phyloP scores from a whole-genome alignment of 2,329 filamentous ascomycete species.

The Botryosphaeria agaves region DNA sequence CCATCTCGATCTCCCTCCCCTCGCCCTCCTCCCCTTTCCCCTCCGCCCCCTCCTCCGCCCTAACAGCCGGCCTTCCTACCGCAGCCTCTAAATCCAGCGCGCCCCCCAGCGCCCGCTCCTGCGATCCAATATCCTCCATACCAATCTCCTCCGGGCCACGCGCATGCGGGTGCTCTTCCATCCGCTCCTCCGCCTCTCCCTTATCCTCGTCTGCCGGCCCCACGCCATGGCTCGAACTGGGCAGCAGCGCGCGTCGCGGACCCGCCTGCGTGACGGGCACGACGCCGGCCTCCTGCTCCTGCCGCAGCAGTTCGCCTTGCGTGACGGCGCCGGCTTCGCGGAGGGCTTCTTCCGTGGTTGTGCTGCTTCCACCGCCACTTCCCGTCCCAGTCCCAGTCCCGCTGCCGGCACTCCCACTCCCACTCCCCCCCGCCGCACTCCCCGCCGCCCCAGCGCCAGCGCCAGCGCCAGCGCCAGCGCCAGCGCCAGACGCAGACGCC shows the following conservation, averaged over 20 bases:
- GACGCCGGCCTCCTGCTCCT: conserved; percentile 69
- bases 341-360: conserved; percentile 4
- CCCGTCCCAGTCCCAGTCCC: conserved; percentile 13
- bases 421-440: conserved; percentile 15
- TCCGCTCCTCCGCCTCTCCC: conserved; percentile 19
- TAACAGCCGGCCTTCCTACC: conserved; percentile 12
- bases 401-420: conserved; percentile 1
- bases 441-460: conserved; percentile 14
- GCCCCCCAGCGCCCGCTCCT: conserved; percentile 23
- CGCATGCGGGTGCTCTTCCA: conserved; percentile 54
- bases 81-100: conserved; percentile 23
- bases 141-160: conserved; percentile 74
- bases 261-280: conserved; percentile 46
- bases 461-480: conserved; percentile 1
- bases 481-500: conserved; percentile 2
- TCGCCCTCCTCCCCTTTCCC: neutral
- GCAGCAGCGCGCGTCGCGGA: conserved; percentile 12
- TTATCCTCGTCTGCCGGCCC: conserved; percentile 12
- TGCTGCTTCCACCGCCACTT: too few relatives aligned
- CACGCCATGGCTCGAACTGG: conserved; percentile 9
- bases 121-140: conserved; percentile 71
- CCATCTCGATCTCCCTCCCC: neutral
- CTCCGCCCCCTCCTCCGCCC: neutral
- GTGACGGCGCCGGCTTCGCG: conserved; percentile 41
- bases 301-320: conserved; percentile 70